Percentiles rank a stretch among this genome's conserved stretches.
phyloP scores from a whole-genome alignment of 805 yeast genomes.

The Saturnispora dispora region DNA sequence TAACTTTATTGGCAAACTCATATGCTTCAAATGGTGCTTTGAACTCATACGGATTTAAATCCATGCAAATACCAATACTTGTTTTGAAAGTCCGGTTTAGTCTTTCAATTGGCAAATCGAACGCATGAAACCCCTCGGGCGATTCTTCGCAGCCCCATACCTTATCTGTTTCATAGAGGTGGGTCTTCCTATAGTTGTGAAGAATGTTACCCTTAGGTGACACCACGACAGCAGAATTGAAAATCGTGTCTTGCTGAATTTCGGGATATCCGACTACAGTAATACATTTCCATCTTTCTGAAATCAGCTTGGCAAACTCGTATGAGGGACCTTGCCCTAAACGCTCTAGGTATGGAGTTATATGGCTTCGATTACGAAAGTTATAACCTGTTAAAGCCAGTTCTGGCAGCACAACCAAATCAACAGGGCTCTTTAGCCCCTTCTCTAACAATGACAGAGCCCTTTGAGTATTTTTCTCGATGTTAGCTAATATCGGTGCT shows the following conservation, averaged over 20 bases:
- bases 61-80: slow-evolving; percentile 89
- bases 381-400: slow-evolving; percentile 80
- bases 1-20: slow-evolving; percentile 58
- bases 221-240: slow-evolving; percentile 65
- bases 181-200: slow-evolving; percentile 66
- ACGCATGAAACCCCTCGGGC: slow-evolving; percentile 47
- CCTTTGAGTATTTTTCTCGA: slow-evolving; percentile 43
- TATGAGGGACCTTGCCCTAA: slow-evolving; percentile 32
- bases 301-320: slow-evolving; percentile 47
- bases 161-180: slow-evolving; percentile 71
- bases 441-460: slow-evolving; percentile 35
- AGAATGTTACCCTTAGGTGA: slow-evolving; percentile 49
- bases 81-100: slow-evolving; percentile 29
- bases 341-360: slow-evolving; percentile 50
- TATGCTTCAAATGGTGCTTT: slow-evolving; percentile 65
- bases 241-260: slow-evolving; percentile 30
- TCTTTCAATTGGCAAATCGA: slow-evolving; percentile 32
- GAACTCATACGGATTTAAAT: slow-evolving; percentile 78
- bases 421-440: slow-evolving; percentile 32
- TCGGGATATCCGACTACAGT: slow-evolving; percentile 85
- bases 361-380: slow-evolving; percentile 39
- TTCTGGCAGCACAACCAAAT: slow-evolving; percentile 75
- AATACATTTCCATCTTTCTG: slow-evolving; percentile 45
- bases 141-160: slow-evolving; percentile 72
- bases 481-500: slow-evolving; percentile 53